phyloP scores from a whole-genome alignment of 495 filamentous ascomycete species.

The Pyrenula massariospora region DNA sequence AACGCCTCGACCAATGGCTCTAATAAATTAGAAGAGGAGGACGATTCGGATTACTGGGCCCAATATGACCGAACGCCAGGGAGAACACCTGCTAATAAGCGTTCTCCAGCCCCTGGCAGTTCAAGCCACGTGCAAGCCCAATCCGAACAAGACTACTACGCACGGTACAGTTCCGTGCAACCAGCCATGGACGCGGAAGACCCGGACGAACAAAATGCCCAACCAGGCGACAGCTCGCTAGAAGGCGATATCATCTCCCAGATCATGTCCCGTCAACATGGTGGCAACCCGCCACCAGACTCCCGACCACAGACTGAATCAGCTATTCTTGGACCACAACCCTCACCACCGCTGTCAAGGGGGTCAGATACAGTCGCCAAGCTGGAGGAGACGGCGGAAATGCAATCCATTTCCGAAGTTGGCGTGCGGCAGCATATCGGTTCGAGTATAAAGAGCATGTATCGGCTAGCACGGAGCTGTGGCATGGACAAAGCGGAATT shows the following conservation, averaged over 20 bases:
- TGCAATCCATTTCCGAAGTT: constrained; percentile 56
- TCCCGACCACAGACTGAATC: constrained; percentile 8
- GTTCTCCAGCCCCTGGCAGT: constrained; percentile 41
- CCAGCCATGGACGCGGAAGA: constrained; percentile 86
- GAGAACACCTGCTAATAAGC: constrained; percentile 57
- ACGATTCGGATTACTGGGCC: constrained; percentile 91
- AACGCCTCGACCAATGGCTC: neutral
- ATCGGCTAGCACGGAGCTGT: constrained; percentile 61
- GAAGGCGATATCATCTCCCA: constrained; percentile 35
- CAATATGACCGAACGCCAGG: constrained; percentile 80
- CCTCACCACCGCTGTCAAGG: constrained; percentile 38
- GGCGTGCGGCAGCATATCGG: constrained; percentile 84
- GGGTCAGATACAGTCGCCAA: constrained; percentile 50
- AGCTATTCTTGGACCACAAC: constrained; percentile 28
- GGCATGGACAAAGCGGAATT: constrained; percentile 82
- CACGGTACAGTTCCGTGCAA: constrained; percentile 79
- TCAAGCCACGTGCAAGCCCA: constrained; percentile 21
- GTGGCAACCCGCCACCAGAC: constrained; percentile 9
- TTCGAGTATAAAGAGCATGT: constrained; percentile 80
- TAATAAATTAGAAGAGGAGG: constrained; percentile 43
- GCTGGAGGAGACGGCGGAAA: constrained; percentile 53
- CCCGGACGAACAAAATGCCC: constrained; percentile 47
- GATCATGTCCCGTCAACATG: constrained; percentile 21
- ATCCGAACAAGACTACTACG: constrained; percentile 69
- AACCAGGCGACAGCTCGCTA: constrained; percentile 40